Conservation (phyloP, 345 rosid species). For the Raphanus sativus region DNA sequence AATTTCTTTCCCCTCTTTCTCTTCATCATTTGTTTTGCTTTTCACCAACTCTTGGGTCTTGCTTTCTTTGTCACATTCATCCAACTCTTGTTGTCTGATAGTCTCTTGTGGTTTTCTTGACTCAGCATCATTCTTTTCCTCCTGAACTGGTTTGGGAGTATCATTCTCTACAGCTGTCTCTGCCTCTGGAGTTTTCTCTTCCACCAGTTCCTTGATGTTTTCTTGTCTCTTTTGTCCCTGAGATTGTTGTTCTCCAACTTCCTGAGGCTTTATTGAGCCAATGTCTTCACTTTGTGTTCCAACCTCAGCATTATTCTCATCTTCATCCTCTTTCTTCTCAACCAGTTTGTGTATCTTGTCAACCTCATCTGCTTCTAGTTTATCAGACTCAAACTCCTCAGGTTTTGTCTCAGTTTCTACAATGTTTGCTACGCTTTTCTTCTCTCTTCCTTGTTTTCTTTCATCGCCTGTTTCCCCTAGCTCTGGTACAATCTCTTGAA, state of each 20-base stretch:
- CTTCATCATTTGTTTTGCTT: slow-evolving; percentile 10
- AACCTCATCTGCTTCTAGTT: background rate
- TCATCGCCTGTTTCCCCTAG: background rate
- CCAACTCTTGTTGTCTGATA: slow-evolving; percentile 9
- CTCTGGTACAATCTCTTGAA: background rate
- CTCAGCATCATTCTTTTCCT: background rate
- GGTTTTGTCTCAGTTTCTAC: slow-evolving; percentile 20
- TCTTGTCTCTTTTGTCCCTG: background rate
- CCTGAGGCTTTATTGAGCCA: slow-evolving; percentile 7
- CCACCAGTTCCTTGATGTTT: background rate
- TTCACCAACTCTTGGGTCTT: background rate
- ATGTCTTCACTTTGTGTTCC: slow-evolving; percentile 2
- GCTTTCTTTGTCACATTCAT: slow-evolving; percentile 10
- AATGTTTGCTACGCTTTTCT: background rate
- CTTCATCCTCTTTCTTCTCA: background rate
- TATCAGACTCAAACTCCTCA: background rate
- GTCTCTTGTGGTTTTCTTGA: slow-evolving; percentile 12
- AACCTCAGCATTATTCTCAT: background rate
- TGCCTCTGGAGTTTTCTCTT: slow-evolving; percentile 13
- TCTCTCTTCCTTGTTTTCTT: background rate
- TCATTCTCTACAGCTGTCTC: background rate
- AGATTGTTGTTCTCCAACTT: background rate
- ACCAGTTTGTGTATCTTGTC: background rate
- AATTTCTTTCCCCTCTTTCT: background rate
- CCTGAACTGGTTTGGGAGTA: slow-evolving; percentile 6